A percentile compares a stretch with the other conserved stretches of the same genome.
These are phyloP conservation scores for Lactarius sp. DNA, from an alignment of 768 basidiomycete genomes.

Conservation along the genomic window DNA sequence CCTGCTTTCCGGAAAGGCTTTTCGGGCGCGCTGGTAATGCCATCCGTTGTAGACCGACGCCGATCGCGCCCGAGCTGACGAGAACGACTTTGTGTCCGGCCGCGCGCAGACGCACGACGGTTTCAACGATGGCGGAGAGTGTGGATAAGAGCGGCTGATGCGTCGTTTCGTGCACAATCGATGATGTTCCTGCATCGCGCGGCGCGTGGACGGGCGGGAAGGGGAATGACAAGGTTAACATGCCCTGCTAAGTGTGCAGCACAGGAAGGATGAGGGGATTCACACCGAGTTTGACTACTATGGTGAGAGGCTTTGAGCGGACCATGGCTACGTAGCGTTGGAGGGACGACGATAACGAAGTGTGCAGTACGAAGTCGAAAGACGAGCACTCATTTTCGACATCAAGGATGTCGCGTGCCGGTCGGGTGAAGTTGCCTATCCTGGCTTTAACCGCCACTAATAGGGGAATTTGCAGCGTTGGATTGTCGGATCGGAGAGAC, in stretches of 20 bases:
- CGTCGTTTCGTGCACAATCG: slow-evolving; percentile 92
- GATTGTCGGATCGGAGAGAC: no score
- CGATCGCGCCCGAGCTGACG: slow-evolving; percentile 97
- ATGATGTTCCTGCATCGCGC: slow-evolving; percentile 70
- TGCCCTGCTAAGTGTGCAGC: not conserved
- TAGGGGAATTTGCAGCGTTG: no score
- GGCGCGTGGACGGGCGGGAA: not conserved
- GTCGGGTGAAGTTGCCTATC: no score
- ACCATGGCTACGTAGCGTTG: not conserved
- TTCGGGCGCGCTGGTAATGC: slow-evolving; percentile 73
- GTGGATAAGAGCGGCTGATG: slow-evolving; percentile 89
- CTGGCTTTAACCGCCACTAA: no score
- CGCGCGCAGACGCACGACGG: slow-evolving; percentile 68
- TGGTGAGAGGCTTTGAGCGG: slow-evolving; percentile 19
- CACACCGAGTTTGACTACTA: slow-evolving; percentile 34
- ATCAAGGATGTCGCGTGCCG: no score
- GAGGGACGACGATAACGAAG: not conserved
- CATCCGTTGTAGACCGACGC: slow-evolving; percentile 92
- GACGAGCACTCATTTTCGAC: no score
- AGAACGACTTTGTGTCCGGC: slow-evolving; percentile 93
- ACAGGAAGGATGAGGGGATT: not conserved
- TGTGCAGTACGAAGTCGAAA: no score
- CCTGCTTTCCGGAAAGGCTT: slow-evolving; percentile 87
- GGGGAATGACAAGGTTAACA: not conserved
- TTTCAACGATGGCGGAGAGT: slow-evolving; percentile 89